Conservation (phyloP, 805 yeast species). For the Wickerhamomyces ciferrii region DNA sequence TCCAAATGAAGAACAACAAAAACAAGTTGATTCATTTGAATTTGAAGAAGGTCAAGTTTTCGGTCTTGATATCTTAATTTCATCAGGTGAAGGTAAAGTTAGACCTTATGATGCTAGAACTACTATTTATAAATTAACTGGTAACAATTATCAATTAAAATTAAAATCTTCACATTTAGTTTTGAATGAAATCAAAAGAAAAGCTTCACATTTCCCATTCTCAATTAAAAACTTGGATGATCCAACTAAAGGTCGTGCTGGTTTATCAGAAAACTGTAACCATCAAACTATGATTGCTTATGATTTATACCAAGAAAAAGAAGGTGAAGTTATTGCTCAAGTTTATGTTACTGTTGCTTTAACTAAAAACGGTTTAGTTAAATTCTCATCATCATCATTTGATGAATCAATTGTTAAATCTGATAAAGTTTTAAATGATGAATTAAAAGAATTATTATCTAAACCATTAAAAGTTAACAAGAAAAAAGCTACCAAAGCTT, state of each 20-base stretch:
- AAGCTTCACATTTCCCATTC: conserved; percentile 65
- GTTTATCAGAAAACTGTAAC: conserved; percentile 65
- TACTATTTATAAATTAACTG: conserved; percentile 68
- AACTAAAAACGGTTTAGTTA: conserved; percentile 67
- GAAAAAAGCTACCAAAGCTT: conserved; percentile 36
- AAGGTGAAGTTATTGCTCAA: conserved; percentile 63
- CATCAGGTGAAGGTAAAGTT: conserved; percentile 64
- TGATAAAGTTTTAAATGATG: conserved; percentile 50
- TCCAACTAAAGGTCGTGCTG: conserved; percentile 68
- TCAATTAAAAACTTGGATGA: conserved; percentile 61
- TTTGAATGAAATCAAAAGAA: conserved; percentile 61
- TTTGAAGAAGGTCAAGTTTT: conserved; percentile 75
- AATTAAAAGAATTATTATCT: conserved; percentile 37
- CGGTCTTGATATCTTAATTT: conserved; percentile 67
- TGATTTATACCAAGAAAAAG: conserved; percentile 63
- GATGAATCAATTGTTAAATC: conserved; percentile 43
- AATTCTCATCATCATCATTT: conserved; percentile 53
- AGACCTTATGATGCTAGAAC: conserved; percentile 55
- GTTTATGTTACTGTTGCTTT: conserved; percentile 71
- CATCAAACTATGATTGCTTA: conserved; percentile 65
- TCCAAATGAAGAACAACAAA: conserved; percentile 63
- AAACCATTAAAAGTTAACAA: conserved; percentile 48
- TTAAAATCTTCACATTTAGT: conserved; percentile 65
- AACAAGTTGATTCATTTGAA: conserved; percentile 55
- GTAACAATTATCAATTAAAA: conserved; percentile 61